Base-by-base conservation (phyloP, 2,329 filamentous ascomycete genomes). In the Thielaviopsis ethacetica region DNA sequence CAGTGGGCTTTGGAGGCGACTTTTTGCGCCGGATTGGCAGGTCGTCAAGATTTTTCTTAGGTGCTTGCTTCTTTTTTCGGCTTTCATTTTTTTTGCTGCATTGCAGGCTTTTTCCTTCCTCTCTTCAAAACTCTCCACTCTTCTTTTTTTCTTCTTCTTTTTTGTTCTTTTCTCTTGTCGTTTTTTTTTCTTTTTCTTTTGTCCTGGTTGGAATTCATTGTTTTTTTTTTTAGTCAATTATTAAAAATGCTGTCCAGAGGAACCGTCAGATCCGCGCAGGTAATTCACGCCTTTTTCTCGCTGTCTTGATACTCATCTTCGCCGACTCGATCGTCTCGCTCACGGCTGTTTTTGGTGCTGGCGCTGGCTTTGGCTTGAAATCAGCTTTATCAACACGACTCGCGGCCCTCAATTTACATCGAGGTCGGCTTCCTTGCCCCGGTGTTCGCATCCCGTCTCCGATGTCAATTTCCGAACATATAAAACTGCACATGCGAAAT, bases 231-330 rank as follows among this genome's bases (percentile, higher is more conserved):
- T 34, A 57, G 47, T 30, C 50, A 49, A 57, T 41, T 56, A 21
- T 53, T 22, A 53, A 77, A 67, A 64, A 82, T 82, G 79, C 69
- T 82, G 71, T 81, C 79, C 70, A 77, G 78, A 72, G 76, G 75
- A 72, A 77, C 79, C 68, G 65, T 75, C 65, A 70, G 76, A 70
- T 72, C 77, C 70, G 77, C 78, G 66, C 76, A 81, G 78, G 79
- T 82, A 76, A 65, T 75, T 73, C 61, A 62, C 58, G 50, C 27
- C 30, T 51, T 17, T 34, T 19, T 17, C 21, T 38, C 26, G 26
- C 22, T 34, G 10, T 22, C 22, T 22, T 22, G 17, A 27, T 47
- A 19, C 9, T 49, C 44, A 7, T 21, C 44, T 6, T 15, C 5
- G 38, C 17, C 38, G 17, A 17, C 38, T 15, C 7, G 38, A 44